Conservation (phyloP, 192 early-diverging fungal species). For the Coemansia sp. region DNA sequence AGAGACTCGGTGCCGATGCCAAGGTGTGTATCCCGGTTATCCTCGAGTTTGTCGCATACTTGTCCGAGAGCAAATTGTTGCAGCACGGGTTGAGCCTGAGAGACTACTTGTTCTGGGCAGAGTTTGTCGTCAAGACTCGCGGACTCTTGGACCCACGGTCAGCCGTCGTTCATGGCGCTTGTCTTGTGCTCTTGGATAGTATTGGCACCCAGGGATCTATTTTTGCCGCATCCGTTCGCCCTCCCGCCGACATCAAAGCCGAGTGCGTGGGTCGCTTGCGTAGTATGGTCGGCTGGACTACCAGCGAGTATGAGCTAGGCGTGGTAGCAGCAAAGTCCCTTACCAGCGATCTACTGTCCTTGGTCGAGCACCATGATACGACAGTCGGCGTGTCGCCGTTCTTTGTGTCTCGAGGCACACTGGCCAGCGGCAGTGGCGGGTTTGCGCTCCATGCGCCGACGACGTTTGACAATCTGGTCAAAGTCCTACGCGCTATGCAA, state of each 20-base stretch:
- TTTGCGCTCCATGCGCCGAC: conserved; percentile 92
- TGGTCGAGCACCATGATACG: conserved; percentile 6
- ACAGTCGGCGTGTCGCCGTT: conserved; percentile 82
- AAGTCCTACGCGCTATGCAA: conserved; percentile 87
- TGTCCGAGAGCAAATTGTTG: conserved; percentile 31
- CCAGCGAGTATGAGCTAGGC: conserved; percentile 19
- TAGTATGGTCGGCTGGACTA: conserved; percentile 30
- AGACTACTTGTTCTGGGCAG: conserved; percentile 92
- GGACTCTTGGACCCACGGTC: conserved; percentile 47
- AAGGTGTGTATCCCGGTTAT: conserved; percentile 59
- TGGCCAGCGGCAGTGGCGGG: conserved; percentile 46
- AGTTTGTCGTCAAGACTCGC: conserved; percentile 68
- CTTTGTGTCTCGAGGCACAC: conserved; percentile 56
- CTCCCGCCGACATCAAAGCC: conserved; percentile 28
- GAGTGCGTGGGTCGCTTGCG: conserved; percentile 52
- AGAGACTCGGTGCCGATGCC: conserved; percentile 51
- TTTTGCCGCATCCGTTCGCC: conserved; percentile 8
- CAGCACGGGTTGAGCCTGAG: conserved; percentile 70
- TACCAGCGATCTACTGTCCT: not conserved
- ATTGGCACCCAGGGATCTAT: conserved; percentile 76
- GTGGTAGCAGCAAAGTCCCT: conserved; percentile 22
- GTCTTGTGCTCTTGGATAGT: conserved; percentile 87
- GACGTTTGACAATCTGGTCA: conserved; percentile 80
- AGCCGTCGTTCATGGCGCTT: conserved; percentile 85
- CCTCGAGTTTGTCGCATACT: conserved; percentile 82